A percentile compares a stretch with the other conserved stretches of the same genome.
Evolutionary conservation across 257 asterid genomes (phyloP).

Genomic region (Rehmannia glutinosa): DNA sequence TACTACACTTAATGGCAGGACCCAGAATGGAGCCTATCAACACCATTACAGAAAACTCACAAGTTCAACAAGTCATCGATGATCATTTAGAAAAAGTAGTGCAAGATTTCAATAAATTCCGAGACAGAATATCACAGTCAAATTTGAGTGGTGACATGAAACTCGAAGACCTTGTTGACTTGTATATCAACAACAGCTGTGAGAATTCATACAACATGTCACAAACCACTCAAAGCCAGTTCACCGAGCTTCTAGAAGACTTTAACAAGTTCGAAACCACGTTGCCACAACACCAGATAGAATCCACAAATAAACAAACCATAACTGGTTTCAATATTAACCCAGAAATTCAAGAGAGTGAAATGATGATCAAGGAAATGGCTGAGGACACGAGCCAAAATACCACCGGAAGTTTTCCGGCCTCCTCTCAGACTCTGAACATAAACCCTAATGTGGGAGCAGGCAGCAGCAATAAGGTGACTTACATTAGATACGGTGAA

Average conservation of each 20-base stretch:
- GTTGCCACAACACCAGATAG: conserved; percentile 9
- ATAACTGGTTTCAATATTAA: neutral
- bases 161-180: conserved; percentile 30
- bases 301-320: neutral
- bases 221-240: conserved; percentile 2
- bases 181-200: conserved; percentile 25
- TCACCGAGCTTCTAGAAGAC: conserved; percentile 22
- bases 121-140: conserved; percentile 9
- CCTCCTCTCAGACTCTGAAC: no score
- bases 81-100: conserved; percentile 20
- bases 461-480: conserved; percentile 1
- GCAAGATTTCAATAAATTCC: conserved; percentile 34
- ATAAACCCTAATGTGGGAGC: no score
- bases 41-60: conserved; percentile 9
- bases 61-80: conserved; percentile 14
- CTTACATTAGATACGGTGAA: conserved; percentile 30
- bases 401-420: conserved; percentile 6
- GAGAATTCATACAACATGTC: neutral
- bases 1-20: no score
- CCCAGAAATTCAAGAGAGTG: conserved; percentile 22
- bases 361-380: conserved; percentile 25
- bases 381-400: conserved; percentile 15
- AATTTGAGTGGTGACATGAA: conserved; percentile 1
- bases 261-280: conserved; percentile 20
- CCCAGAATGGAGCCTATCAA: conserved; percentile 33